Evolutionary conservation across 2,329 filamentous ascomycete genomes (phyloP).

Genomic region (Monilinia laxa): DNA sequence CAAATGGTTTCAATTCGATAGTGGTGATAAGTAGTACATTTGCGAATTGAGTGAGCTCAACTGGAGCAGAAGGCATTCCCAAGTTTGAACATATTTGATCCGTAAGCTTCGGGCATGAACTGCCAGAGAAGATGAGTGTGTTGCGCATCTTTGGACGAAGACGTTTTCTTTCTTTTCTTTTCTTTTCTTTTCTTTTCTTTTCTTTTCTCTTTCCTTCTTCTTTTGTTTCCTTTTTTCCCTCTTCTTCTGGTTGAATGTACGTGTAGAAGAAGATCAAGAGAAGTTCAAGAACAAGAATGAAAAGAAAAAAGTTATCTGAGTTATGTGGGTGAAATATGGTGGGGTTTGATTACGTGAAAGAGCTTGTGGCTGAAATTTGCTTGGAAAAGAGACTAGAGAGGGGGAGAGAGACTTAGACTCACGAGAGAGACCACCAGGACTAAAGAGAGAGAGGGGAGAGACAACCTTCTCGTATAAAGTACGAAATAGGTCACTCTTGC

Average conservation of each 20-base stretch:
- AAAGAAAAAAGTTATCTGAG: constrained; percentile 21
- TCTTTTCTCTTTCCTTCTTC: too few species aligned
- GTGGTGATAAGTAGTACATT: constrained; percentile 51
- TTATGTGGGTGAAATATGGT: constrained; percentile 8
- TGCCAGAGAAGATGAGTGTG: constrained; percentile 67
- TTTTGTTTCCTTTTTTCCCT: too few species aligned
- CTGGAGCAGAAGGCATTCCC: constrained; percentile 62
- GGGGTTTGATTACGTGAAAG: neutral
- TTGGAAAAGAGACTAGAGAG: too few species aligned
- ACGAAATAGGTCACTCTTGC: too few species aligned
- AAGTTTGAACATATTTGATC: constrained; percentile 66
- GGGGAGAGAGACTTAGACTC: too few species aligned
- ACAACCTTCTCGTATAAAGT: too few species aligned
- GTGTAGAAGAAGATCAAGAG: too few species aligned
- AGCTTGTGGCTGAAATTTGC: too few species aligned
- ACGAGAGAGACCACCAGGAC: too few species aligned
- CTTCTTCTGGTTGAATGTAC: too few species aligned
- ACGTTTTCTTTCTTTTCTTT: neutral
- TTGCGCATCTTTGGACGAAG: constrained; percentile 52
- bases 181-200: too few species aligned
- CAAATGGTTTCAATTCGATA: constrained; percentile 26
- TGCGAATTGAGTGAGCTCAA: constrained; percentile 68
- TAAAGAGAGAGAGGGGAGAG: neutral
- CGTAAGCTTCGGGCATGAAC: constrained; percentile 64
- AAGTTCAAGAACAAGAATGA: neutral